These are phyloP conservation scores for Salvia hispanica DNA, from an alignment of 257 asterid species.

Conservation along the genomic window DNA sequence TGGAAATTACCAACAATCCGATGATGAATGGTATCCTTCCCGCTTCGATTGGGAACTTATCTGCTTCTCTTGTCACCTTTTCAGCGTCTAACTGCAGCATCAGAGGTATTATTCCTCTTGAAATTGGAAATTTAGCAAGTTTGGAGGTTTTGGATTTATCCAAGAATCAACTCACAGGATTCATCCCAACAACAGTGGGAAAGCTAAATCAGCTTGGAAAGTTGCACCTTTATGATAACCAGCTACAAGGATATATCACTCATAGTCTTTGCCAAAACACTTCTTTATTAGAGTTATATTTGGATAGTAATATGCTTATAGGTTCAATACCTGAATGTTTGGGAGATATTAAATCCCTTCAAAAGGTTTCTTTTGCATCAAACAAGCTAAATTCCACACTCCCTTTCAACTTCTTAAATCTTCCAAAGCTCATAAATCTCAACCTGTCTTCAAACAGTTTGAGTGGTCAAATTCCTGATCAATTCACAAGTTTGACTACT, in stretches of 20 bases:
- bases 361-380: not conserved
- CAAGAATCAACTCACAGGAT: not conserved
- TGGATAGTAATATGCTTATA: not conserved
- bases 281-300: not conserved
- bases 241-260: constrained; percentile 5
- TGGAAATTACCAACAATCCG: not conserved
- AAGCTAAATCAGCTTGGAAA: not conserved
- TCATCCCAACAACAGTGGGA: not conserved
- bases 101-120: not conserved
- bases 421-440: not conserved
- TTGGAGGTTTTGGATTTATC: not conserved
- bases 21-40: constrained; percentile 12
- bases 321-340: constrained; percentile 5
- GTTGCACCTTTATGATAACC: not conserved
- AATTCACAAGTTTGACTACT: not conserved
- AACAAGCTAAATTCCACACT: too few relatives aligned
- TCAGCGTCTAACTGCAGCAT: not conserved
- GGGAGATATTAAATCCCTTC: not conserved
- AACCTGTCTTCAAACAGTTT: constrained; percentile 23
- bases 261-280: not conserved
- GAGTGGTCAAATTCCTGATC: constrained; percentile 7
- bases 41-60: constrained; percentile 5
- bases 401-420: not conserved
- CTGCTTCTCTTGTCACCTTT: not conserved
- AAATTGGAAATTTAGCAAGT: constrained; percentile 1